Base-by-base conservation (phyloP, 2,329 filamentous ascomycete genomes). In the Colletotrichum limetticola region DNA sequence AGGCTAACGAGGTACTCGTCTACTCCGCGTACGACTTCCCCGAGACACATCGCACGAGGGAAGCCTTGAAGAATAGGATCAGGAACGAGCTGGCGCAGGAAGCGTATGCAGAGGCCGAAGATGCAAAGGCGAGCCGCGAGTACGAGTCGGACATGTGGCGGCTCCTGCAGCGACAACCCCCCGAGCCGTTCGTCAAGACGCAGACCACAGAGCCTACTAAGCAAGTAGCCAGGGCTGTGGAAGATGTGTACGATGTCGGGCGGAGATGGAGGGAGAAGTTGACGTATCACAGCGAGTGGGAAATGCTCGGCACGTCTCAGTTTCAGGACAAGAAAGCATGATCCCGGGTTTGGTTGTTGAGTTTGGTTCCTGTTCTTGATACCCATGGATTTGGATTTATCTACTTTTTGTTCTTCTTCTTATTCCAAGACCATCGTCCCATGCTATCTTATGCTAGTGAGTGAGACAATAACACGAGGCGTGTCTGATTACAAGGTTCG, bases 81-180 rank as follows among this genome's bases (percentile, higher is more conserved):
- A 78, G 78, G 19, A 76, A 78, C 0, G 86, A 88, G 73, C 78
- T 82, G 52, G 77, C 78, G 12, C 83, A 86, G 56, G 87, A 89
- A 74, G 79, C 77, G 14, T 81, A 85, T 49, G 86, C 87, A 0
- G 85, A 87, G 30, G 76, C 79, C 4, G 72, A 80, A 16, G 87
- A 89, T 73, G 79, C 79, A 19, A 79, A 80, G 52, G 81, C 79
- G 2, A 85, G 82, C 66, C 80, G 80, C 56, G 76, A 79, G 28
- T 86, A 85, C 37, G 87, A 89, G 75, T 73, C 76, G 30, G 78
- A 81, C 58, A 79, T 89, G 80, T 89, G 87, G 87, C 76, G 78
- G 11, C 70, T 88, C 19, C 72, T 89, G 24, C 82, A 83, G 53
- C 80, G 78, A 76, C 77, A 79, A 37, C 83, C 85, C 2, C 83